Evolutionary conservation across 805 yeast genomes (phyloP), one percentile per base, ranked within the genome.

Genomic region (Kodamaea sagamina): DNA sequence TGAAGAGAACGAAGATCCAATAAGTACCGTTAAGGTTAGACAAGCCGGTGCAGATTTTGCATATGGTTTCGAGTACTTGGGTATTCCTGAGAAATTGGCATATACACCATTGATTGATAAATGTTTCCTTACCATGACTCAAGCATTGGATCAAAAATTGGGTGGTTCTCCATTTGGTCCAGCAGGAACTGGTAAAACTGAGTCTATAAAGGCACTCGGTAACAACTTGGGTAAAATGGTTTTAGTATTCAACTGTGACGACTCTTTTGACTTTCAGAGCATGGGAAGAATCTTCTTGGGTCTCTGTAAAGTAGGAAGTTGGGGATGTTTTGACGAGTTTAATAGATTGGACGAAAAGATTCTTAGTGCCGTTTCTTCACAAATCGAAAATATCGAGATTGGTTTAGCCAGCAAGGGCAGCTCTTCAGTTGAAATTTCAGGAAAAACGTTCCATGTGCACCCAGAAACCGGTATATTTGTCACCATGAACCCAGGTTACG

Each of bases 131-230:
- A 68, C 89, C 0, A 78, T 90, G 81, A 71, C 86, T 0, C 85
- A 83, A 47, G 90, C 97, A 0, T 59, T 89, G 12, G 75, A 78
- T 25, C 88, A 82, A 51, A 76, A 75, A 26, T 67, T 81, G 6
- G 98, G 98, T n/a, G 95, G 96, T 0, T 84, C 95, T 1, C 84
- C 95, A 0, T 81, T 85, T 61, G 98, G 98, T 0, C 97, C 98
- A 1, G 97, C 98, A 2, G 98, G 98, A 32, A 92, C 98, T 0
- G 98, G 98, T 50, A 92, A 92, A 58, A 92, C 98, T 0, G 98
- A 92, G 58, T 76, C 95, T 0, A 75, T 92, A 18, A 92, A 92
- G 58, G 86, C 95, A 0, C 67, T 90, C 22, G 97, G 93, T 1
- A 80, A 80, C 32, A 79, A 79, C 28, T 65, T 92, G 6, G 98